A percentile compares a stretch with the other conserved stretches of the same genome.
Evolutionary conservation across 2,329 filamentous ascomycete species (phyloP).

Genomic region (Talaromyces rugulosus): DNA sequence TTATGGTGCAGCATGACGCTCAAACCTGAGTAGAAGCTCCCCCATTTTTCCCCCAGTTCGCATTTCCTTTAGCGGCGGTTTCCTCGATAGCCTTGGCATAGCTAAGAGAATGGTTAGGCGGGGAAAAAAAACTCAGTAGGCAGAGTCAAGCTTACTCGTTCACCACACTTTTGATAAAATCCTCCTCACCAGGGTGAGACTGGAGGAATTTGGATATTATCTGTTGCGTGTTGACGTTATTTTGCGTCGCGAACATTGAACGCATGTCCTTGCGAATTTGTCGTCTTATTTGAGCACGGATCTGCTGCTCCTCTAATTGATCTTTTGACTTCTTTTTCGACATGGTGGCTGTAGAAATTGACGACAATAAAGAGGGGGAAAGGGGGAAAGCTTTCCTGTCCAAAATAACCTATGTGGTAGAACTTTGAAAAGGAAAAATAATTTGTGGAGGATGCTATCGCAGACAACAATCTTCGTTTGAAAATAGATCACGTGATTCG

Average conservation of each 20-base stretch:
- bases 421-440: not conserved
- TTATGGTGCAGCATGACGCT: not conserved
- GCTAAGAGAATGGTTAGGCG: not conserved
- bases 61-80: slow-evolving; percentile 3
- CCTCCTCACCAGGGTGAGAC: not conserved
- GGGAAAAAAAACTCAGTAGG: not conserved
- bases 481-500: not conserved
- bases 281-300: not conserved
- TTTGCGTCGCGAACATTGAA: not conserved
- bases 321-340: not conserved
- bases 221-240: slow-evolving; percentile 3
- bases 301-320: not conserved
- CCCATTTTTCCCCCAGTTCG: not conserved
- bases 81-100: slow-evolving; percentile 7
- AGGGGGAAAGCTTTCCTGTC: too few species aligned
- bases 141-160: not conserved
- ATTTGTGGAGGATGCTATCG: not conserved
- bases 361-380: not conserved
- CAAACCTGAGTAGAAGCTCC: not conserved
- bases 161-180: slow-evolving; percentile 5
- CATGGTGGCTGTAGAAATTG: not conserved
- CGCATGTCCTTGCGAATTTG: slow-evolving; percentile 13
- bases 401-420: not conserved
- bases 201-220: not conserved
- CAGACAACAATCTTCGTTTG: not conserved